These are phyloP conservation scores for Gaultheria prostrata DNA, from an alignment of 148 eudicot genomes.

Conservation along the genomic window DNA sequence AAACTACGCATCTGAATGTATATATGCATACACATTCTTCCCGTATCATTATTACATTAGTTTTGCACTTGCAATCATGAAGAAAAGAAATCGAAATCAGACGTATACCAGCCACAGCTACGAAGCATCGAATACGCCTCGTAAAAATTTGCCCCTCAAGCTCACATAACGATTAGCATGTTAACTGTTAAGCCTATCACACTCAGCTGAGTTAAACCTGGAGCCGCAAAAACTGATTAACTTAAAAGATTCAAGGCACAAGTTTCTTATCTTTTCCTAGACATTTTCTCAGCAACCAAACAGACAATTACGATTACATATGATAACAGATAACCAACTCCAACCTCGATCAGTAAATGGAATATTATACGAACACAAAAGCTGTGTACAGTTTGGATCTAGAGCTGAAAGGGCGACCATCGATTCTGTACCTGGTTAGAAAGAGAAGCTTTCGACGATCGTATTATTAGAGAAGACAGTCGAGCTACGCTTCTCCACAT, in stretches of 20 bases:
- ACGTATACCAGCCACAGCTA: not conserved
- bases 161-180: not conserved
- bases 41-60: not conserved
- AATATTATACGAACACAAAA: too few species aligned
- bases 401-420: not conserved
- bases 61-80: not conserved
- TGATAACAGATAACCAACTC: not conserved
- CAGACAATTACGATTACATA: not conserved
- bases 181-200: not conserved
- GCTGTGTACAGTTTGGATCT: not conserved
- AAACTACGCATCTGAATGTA: not conserved
- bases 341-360: not conserved
- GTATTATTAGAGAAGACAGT: constrained; percentile 26
- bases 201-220: not conserved
- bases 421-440: constrained; percentile 29
- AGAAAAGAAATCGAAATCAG: not conserved
- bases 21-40: not conserved
- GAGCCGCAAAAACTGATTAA: not conserved
- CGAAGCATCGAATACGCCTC: not conserved
- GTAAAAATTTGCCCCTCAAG: not conserved
- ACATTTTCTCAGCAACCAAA: constrained; percentile 11
- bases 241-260: not conserved
- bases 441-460: constrained; percentile 24
- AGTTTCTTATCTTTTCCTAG: not conserved
- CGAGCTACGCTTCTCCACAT: constrained; percentile 42